Evolutionary conservation across 768 basidiomycete genomes (phyloP).

Genomic region (Rhodotorula diobovata): DNA sequence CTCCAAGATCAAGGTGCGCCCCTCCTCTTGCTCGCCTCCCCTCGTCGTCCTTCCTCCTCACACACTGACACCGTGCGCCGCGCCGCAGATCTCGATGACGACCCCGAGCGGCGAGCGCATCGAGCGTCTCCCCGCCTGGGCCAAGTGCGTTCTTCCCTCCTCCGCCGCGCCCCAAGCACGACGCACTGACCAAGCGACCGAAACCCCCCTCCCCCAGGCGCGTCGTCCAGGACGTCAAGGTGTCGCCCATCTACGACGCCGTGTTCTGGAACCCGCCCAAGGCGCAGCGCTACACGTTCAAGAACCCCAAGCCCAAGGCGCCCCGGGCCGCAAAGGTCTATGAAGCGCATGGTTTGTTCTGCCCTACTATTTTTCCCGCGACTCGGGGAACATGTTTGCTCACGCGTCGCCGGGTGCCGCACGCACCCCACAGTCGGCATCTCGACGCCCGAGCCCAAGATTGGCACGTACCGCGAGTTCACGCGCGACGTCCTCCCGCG

Average conservation of each 20-base stretch:
- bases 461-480: constrained; percentile 96
- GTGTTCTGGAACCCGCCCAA: constrained; percentile 95
- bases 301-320: constrained; percentile 62
- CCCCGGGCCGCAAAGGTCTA: constrained; percentile 74
- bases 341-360: constrained; percentile 68
- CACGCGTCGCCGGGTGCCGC: neutral
- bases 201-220: constrained; percentile 49
- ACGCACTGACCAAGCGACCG: neutral
- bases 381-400: neutral
- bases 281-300: constrained; percentile 62
- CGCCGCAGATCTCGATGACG: constrained; percentile 78
- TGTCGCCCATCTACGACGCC: constrained; percentile 89
- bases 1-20: constrained; percentile 80
- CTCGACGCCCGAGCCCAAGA: constrained; percentile 75
- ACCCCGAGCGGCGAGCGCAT: constrained; percentile 70
- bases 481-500: constrained; percentile 74
- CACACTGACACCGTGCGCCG: neutral
- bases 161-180: neutral
- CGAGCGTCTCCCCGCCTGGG: constrained; percentile 92
- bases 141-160: constrained; percentile 49
- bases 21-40: no score
- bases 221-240: constrained; percentile 84
- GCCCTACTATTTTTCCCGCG: neutral
- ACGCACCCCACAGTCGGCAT: constrained; percentile 66
- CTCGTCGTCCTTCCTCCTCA: neutral